A percentile compares a stretch with the other conserved stretches of the same genome.
Evolutionary conservation across 768 basidiomycete species (phyloP).

Genomic region (Asterophora lycoperdoides): DNA sequence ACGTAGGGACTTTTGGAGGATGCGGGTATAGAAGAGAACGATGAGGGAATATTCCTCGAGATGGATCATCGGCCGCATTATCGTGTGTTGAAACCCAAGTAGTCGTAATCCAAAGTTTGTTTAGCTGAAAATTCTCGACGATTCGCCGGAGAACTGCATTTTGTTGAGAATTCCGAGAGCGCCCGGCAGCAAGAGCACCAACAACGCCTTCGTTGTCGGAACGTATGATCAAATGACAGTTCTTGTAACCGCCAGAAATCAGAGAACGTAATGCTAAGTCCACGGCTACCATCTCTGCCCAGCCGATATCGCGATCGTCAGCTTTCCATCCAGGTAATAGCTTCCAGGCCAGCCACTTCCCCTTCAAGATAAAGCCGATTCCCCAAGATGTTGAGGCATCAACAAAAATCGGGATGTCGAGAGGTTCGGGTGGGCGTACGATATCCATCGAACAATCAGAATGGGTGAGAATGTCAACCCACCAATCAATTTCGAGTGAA

Average conservation of each 20-base stretch:
- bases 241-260: slow-evolving; percentile 14
- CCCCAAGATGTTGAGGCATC: too few species aligned
- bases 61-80: slow-evolving; percentile 14
- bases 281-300: slow-evolving; percentile 41
- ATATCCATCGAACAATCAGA: slow-evolving; percentile 10
- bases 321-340: too few species aligned
- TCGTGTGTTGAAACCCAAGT: slow-evolving; percentile 22
- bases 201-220: slow-evolving; percentile 36
- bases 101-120: slow-evolving; percentile 23
- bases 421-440: too few species aligned
- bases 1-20: not conserved
- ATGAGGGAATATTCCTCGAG: slow-evolving; percentile 13
- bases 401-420: slow-evolving; percentile 21
- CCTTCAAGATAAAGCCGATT: too few species aligned
- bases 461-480: slow-evolving; percentile 5
- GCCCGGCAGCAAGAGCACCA: slow-evolving; percentile 19
- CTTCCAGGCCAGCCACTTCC: too few species aligned
- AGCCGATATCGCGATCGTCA: slow-evolving; percentile 30
- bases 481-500: slow-evolving; percentile 25
- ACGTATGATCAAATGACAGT: slow-evolving; percentile 26
- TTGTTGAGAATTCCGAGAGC: slow-evolving; percentile 25
- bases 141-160: slow-evolving; percentile 26
- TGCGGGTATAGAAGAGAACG: not conserved
- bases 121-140: slow-evolving; percentile 15
- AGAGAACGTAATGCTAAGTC: slow-evolving; percentile 31